These are phyloP conservation scores for Serendipita sp. DNA, from an alignment of 768 basidiomycete species.

Conservation along the genomic window DNA sequence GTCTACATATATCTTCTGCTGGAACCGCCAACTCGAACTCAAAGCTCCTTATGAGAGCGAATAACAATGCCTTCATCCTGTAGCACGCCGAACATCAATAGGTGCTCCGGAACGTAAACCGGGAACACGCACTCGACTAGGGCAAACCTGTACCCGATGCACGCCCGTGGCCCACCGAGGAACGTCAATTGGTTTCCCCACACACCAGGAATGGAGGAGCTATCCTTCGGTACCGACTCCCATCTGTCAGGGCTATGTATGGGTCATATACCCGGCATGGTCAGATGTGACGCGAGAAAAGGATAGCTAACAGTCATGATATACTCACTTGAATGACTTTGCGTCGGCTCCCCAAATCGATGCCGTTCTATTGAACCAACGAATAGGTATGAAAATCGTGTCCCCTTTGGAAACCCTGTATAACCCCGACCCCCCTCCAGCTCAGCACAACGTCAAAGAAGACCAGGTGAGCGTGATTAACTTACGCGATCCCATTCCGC, in stretches of 20 bases:
- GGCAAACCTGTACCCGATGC: slow-evolving; percentile 8
- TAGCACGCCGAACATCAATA: background rate
- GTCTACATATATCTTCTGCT: background rate
- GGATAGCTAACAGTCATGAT: background rate
- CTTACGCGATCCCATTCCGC: slow-evolving; percentile 12
- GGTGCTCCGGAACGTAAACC: background rate
- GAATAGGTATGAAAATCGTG: slow-evolving; percentile 18
- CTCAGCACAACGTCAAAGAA: background rate
- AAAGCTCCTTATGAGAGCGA: background rate
- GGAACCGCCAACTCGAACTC: slow-evolving; percentile 4
- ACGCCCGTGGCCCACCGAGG: slow-evolving; percentile 7
- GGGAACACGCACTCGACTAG: background rate
- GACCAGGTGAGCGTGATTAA: background rate
- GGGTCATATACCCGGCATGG: no score
- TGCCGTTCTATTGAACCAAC: slow-evolving; percentile 18
- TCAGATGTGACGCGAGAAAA: no score
- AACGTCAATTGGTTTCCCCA: slow-evolving; percentile 7
- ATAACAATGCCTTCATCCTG: slow-evolving; percentile 1
- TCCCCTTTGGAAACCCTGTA: slow-evolving; percentile 11
- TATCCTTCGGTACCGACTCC: background rate
- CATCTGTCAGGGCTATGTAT: slow-evolving; percentile 7
- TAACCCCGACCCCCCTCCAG: slow-evolving; percentile 10
- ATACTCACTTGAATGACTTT: slow-evolving; percentile 18
- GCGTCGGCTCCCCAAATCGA: slow-evolving; percentile 24
- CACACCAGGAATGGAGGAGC: background rate